Percentiles rank a stretch among this genome's conserved stretches.
These are phyloP conservation scores for Prototheca stagnorum DNA, from an alignment of 163 green algal species.

Conservation along the genomic window DNA sequence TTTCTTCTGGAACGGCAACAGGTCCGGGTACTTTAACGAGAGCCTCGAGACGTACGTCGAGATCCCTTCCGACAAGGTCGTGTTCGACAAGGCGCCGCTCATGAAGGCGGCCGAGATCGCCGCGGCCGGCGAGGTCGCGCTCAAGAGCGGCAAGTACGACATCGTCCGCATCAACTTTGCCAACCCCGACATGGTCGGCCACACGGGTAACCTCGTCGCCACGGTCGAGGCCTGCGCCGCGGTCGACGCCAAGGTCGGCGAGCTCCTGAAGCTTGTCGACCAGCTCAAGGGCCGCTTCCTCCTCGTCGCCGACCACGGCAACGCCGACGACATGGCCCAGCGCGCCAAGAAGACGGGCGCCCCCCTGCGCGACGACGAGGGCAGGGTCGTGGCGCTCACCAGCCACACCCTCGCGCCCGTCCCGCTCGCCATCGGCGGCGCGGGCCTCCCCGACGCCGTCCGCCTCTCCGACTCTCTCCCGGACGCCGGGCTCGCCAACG, in stretches of 20 bases:
- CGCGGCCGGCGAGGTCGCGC: slow-evolving; percentile 66
- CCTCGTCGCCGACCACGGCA: slow-evolving; percentile 85
- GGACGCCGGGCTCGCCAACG: slow-evolving; percentile 18
- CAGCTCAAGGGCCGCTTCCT: slow-evolving; percentile 57
- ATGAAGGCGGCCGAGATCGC: slow-evolving; percentile 93
- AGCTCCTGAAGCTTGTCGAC: slow-evolving; percentile 55
- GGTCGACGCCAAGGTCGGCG: slow-evolving; percentile 67
- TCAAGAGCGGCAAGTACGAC: slow-evolving; percentile 44
- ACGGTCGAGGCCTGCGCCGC: slow-evolving; percentile 32
- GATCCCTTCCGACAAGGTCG: slow-evolving; percentile 55
- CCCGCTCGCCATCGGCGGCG: slow-evolving; percentile 65
- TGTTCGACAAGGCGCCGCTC: slow-evolving; percentile 75
- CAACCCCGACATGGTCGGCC: slow-evolving; percentile 91
- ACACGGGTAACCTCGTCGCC: slow-evolving; percentile 69
- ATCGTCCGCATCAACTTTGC: slow-evolving; percentile 81
- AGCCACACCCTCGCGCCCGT: slow-evolving; percentile 79
- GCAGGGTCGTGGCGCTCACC: slow-evolving; percentile 66
- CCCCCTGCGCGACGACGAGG: slow-evolving; percentile 35
- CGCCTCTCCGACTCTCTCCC: slow-evolving; percentile 9
- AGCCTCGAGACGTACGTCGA: slow-evolving; percentile 85
- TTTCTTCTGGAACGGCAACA: slow-evolving; percentile 98
- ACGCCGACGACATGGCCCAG: slow-evolving; percentile 90
- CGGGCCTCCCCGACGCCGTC: slow-evolving; percentile 52
- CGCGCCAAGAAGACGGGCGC: slow-evolving; percentile 32
- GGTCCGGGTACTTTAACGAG: slow-evolving; percentile 77